Conservation (phyloP, 108 stramenopile species). For the Skeletonema marinoi region DNA sequence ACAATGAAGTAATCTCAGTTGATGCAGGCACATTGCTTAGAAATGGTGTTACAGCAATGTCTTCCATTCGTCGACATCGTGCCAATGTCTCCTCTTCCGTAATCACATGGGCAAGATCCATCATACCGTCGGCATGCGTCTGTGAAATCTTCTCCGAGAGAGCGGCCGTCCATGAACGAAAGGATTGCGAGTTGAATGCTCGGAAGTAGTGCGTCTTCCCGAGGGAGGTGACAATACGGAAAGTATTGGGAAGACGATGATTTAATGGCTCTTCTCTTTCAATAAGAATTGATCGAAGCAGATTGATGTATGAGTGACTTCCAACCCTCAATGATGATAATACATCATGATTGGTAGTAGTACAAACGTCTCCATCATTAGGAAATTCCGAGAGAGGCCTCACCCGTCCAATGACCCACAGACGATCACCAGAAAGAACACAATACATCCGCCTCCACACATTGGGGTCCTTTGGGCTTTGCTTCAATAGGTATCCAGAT, state of each 20-base stretch:
- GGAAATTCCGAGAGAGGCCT: slow-evolving; percentile 11
- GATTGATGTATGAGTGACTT: slow-evolving; percentile 32
- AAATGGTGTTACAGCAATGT: slow-evolving; percentile 22
- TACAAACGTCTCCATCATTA: not conserved
- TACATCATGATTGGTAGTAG: slow-evolving; percentile 8
- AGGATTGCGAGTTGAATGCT: slow-evolving; percentile 32
- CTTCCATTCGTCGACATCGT: slow-evolving; percentile 38
- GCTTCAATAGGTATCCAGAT: slow-evolving; percentile 49
- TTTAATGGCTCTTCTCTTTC: slow-evolving; percentile 34
- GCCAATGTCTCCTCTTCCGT: slow-evolving; percentile 45
- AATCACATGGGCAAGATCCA: slow-evolving; percentile 52
- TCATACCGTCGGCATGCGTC: slow-evolving; percentile 33
- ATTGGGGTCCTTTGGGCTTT: slow-evolving; percentile 46
- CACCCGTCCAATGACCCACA: slow-evolving; percentile 47
- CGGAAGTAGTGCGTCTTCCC: slow-evolving; percentile 33
- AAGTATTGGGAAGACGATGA: slow-evolving; percentile 39
- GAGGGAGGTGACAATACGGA: slow-evolving; percentile 30
- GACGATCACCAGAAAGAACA: slow-evolving; percentile 44
- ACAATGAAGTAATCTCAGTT: slow-evolving; percentile 6
- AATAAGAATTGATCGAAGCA: slow-evolving; percentile 33
- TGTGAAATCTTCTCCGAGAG: slow-evolving; percentile 40
- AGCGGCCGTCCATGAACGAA: slow-evolving; percentile 32
- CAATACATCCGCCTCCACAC: slow-evolving; percentile 56
- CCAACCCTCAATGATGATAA: slow-evolving; percentile 34
- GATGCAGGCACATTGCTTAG: slow-evolving; percentile 8